Evolutionary conservation across 2,329 filamentous ascomycete genomes (phyloP).

Genomic region (Penicillium sp.): DNA sequence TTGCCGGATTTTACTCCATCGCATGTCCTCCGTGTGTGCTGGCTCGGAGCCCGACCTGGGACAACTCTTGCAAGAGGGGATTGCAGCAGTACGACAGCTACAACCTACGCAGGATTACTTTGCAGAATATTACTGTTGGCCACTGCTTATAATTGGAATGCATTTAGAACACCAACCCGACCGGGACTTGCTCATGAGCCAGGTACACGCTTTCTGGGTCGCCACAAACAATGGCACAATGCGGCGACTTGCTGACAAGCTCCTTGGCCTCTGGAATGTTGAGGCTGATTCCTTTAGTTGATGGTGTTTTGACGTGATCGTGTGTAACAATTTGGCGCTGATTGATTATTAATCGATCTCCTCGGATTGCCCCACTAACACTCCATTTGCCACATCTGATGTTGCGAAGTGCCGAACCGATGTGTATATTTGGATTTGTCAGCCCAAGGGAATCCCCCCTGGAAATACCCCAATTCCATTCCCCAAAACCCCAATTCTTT

Average conservation of each 20-base stretch:
- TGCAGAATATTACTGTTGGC: conserved; percentile 31
- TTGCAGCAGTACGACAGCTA: conserved; percentile 13
- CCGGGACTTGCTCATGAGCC: conserved; percentile 13
- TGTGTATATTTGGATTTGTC: neutral
- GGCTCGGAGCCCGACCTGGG: neutral
- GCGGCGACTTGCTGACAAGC: conserved; percentile 19
- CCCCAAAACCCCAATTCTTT: neutral
- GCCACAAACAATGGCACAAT: conserved; percentile 26
- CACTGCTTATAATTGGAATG: conserved; percentile 22
- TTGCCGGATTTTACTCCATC: conserved; percentile 15
- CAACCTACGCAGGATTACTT: conserved; percentile 24
- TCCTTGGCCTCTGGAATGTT: conserved; percentile 7
- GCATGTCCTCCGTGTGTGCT: neutral
- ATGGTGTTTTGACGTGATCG: neutral
- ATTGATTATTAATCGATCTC: neutral
- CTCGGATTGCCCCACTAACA: neutral
- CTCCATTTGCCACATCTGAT: neutral
- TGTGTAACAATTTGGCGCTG: no score
- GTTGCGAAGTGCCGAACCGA: neutral
- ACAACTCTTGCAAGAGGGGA: conserved; percentile 11
- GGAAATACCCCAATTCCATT: neutral
- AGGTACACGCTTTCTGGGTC: conserved; percentile 21
- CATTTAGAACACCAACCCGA: conserved; percentile 4
- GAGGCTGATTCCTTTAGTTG: neutral
- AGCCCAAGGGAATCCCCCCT: neutral